Base-by-base conservation (phyloP, 345 rosid genomes). In the Rhodamnia argentea region DNA sequence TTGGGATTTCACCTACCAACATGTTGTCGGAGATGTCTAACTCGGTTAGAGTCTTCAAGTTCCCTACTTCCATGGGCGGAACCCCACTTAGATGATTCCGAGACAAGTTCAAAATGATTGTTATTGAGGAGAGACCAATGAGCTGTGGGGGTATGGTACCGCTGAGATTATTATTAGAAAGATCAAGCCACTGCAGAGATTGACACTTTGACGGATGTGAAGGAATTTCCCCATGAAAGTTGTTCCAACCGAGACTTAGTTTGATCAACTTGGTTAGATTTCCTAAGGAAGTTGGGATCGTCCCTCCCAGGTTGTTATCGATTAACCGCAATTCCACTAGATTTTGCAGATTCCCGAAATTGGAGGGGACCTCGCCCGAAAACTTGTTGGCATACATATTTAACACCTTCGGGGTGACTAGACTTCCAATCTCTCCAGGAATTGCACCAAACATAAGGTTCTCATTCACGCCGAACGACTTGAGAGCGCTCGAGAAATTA, bases 351-450 rank as follows among this genome's bases (percentile, higher is more conserved):
- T 27, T 60, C 37, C 10, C 10, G 0, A 60, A 1, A 60, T 1
- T 60, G 13, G 37, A n/a, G 2, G 74, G 74, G 18, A 60, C 1
- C 37, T n/a, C 74, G 0, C 74, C 37, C 27, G 74, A 60, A 60
- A 60, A 3, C 37, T 60, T 0, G 51, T 44, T 78, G 83, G 1
- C 0, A 42, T 0, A 0, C 83, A 50, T 50, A 22, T 0, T 5
- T 5, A 15, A 2, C 4, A 10, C 83, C 0, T 78, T 0, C 74
- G 89, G 29, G 58, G 83, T 84, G 42, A 86, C 86, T 32, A 87
- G 86, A 47, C 87, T 87, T 6, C 85, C 87, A 16, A 89, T 89
- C 3, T 85, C 88, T 20, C 15, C 1, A 57, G 92, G 91, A 27
- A 90, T 82, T 29, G 20, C 32, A 32, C 90, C 91, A 16, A 27